Evolutionary conservation across 1,139 yeast species (phyloP), one percentile per base, ranked within the genome.

Genomic region (Taiozyma onychis): DNA sequence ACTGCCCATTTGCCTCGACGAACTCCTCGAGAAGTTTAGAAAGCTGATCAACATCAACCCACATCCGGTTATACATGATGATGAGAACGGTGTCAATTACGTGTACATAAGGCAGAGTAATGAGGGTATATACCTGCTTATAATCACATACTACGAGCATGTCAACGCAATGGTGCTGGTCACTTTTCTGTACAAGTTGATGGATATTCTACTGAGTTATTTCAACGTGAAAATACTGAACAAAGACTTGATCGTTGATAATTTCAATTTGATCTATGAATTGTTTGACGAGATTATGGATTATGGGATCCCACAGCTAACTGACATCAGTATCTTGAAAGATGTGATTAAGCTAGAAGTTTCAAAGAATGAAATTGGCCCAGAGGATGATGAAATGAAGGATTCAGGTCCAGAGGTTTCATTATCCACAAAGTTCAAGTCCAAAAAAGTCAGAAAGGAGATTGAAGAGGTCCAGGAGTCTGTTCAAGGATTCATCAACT

Each of bases 221-320:
- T 77, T 85, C 63, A 79, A 61, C 28, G 58, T 58, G 7, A 51
- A 73, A 53, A 63, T 66, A 44, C 66, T 84, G 52, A 80, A 80
- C 59, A 80, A 77, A 57, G 86, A 81, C 55, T 65, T 83, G 37
- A 76, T 85, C 35, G 69, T 81, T 49, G 90, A 85, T 64, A 85
- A 85, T 61, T 80, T 78, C 61, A 80, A 81, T 44, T 70, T 85
- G 49, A 77, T 85, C n/a, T 82, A 83, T 65, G 91, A 85, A 66
- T 67, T 85, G 47, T 72, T 85, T 49, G 93, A 85, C 63, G 93
- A 85, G 64, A 78, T 83, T 69, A 70, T 83, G 74, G 91, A 85
- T 65, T 85, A 67, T 64, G 91, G 93, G 0, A 69, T 83, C 3
- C 85, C 89, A 0, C 95, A 86, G 64, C 72, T 85, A 45, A 85